phyloP scores from a whole-genome alignment of 1,284 basidiomycete species.

The Trametes polyzona region DNA sequence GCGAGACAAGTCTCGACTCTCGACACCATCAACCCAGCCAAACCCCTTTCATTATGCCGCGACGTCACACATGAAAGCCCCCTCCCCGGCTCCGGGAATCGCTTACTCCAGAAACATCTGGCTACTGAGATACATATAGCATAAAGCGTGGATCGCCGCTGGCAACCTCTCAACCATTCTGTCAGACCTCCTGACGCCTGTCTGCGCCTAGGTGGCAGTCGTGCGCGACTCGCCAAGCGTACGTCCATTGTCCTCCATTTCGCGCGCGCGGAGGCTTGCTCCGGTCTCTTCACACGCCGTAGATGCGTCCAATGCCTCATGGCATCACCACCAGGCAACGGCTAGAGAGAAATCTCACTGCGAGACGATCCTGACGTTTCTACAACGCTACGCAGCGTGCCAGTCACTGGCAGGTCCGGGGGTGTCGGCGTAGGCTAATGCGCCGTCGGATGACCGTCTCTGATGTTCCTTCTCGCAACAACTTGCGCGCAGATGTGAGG shows the following conservation, averaged over 20 bases:
- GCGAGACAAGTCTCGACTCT: not conserved
- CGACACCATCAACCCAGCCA: not conserved
- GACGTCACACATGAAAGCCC: too few species aligned
- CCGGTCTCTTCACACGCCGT: not conserved
- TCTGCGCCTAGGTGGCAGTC: not conserved
- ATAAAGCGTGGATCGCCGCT: too few species aligned
- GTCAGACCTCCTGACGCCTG: not conserved
- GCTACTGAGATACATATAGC: too few species aligned
- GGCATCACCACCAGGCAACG: slow-evolving; percentile 5
- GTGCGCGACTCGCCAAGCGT: not conserved
- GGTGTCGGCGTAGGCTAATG: not conserved
- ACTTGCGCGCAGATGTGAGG: not conserved
- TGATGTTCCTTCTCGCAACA: not conserved
- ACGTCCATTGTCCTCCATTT: not conserved
- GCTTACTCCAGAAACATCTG: too few species aligned
- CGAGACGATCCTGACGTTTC: not conserved
- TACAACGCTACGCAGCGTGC: not conserved
- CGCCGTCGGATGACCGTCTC: not conserved
- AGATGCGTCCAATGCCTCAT: slow-evolving; percentile 8
- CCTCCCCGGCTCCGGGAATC: too few species aligned
- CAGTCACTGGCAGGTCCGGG: not conserved
- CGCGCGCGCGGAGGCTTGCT: not conserved
- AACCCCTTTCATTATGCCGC: too few species aligned
- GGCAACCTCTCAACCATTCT: not conserved
- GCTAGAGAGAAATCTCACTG: slow-evolving; percentile 2